These are phyloP conservation scores for Corrigiola litoralis DNA, from an alignment of 179 eudicot genomes.

Conservation along the genomic window DNA sequence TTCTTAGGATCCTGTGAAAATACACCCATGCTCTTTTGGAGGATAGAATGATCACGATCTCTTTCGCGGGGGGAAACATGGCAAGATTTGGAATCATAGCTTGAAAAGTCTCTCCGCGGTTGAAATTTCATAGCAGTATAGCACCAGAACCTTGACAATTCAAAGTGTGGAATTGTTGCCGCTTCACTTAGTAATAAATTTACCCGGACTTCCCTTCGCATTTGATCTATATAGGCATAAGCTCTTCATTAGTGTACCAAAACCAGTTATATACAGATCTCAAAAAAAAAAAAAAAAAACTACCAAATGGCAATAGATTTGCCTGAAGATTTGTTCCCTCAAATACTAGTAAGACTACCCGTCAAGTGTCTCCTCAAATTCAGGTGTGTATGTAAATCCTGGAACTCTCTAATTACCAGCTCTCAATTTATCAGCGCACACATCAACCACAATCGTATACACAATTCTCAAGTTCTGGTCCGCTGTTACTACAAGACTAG, in stretches of 20 bases:
- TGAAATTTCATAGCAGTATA: no score
- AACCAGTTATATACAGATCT: not conserved
- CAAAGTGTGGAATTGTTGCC: no score
- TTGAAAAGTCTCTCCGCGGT: no score
- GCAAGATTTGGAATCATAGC: no score
- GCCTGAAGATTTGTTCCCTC: slow-evolving; percentile 11
- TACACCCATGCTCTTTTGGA: no score
- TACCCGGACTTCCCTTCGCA: no score
- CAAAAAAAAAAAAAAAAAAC: not conserved
- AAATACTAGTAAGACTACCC: slow-evolving; percentile 21
- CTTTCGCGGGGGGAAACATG: no score
- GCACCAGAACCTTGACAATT: no score
- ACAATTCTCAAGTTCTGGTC: not conserved
- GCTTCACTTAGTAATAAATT: no score
- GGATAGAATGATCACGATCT: no score
- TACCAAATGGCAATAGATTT: not conserved
- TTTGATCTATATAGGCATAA: no score
- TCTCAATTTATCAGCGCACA: slow-evolving; percentile 16
- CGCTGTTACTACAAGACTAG: slow-evolving; percentile 1
- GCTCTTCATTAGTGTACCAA: not conserved
- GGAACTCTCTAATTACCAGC: slow-evolving; percentile 15
- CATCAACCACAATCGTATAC: not conserved
- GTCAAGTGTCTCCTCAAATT: slow-evolving; percentile 25
- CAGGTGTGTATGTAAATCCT: slow-evolving; percentile 22
- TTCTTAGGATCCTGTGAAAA: no score